A percentile compares a stretch with the other conserved stretches of the same genome.
phyloP scores from a whole-genome alignment of 2,329 filamentous ascomycete species.

The Colletotrichum musae region DNA sequence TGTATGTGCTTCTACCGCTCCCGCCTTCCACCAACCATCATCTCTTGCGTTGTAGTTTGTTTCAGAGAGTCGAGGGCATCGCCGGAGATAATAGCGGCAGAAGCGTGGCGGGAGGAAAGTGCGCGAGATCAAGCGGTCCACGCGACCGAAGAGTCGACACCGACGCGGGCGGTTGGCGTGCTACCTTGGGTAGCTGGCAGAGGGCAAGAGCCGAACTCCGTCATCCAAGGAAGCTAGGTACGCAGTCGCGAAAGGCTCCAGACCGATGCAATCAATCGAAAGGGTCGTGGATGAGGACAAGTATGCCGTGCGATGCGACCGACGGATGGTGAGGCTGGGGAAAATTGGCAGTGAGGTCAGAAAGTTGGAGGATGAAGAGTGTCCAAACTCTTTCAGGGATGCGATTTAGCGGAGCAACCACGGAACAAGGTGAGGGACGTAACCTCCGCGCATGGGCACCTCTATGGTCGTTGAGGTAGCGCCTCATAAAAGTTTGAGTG shows the following conservation, averaged over 20 bases:
- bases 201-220: conserved; percentile 30
- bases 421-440: conserved; percentile 38
- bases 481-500: background rate
- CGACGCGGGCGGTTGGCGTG: conserved; percentile 2
- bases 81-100: conserved; percentile 21
- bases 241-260: conserved; percentile 13
- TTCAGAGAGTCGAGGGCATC: conserved; percentile 29
- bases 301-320: conserved; percentile 39
- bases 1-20: conserved; percentile 64
- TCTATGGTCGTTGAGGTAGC: conserved; percentile 14
- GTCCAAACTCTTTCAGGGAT: conserved; percentile 42
- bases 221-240: conserved; percentile 31
- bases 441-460: conserved; percentile 24
- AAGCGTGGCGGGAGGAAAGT: conserved; percentile 37
- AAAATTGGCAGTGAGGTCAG: conserved; percentile 40
- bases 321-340: conserved; percentile 20
- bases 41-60: conserved; percentile 57
- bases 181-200: background rate
- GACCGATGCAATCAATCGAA: conserved; percentile 27
- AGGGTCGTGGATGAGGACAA: conserved; percentile 13
- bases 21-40: conserved; percentile 70
- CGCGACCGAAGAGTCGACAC: conserved; percentile 54
- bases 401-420: conserved; percentile 40
- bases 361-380: conserved; percentile 43
- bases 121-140: conserved; percentile 50